A percentile compares a stretch with the other conserved stretches of the same genome.
Evolutionary conservation across 371 early-diverging fungal species (phyloP).

Genomic region (Circinella umbellata): DNA sequence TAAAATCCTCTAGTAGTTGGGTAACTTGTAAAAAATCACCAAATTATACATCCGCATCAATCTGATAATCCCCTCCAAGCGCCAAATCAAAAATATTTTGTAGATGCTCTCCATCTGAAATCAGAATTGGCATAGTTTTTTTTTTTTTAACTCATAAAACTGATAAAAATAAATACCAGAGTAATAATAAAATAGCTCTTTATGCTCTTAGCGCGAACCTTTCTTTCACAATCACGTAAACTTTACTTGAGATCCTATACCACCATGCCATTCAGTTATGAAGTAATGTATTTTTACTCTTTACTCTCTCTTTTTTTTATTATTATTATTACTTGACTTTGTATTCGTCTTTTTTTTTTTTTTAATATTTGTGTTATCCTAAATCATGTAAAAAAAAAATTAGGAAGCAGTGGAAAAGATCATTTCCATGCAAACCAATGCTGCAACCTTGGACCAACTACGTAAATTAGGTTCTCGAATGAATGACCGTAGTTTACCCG

Average conservation of each 20-base stretch:
- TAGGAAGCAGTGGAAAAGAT: conserved; percentile 79
- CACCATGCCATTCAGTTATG: conserved; percentile 20
- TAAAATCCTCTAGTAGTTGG: no score
- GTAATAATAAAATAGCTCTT: neutral
- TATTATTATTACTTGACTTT: neutral
- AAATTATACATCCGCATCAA: no score
- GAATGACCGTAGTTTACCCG: conserved; percentile 73
- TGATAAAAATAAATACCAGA: no score
- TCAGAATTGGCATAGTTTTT: no score
- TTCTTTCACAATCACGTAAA: neutral
- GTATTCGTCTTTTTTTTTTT: neutral
- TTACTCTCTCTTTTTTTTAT: neutral
- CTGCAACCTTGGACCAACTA: conserved; percentile 74
- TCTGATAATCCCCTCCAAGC: no score
- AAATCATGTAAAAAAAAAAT: conserved; percentile 30
- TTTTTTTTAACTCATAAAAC: no score
- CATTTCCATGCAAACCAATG: conserved; percentile 84
- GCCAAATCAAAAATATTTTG: no score
- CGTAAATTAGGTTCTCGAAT: conserved; percentile 72
- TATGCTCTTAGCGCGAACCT: neutral
- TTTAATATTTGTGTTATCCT: neutral
- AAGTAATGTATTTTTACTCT: conserved; percentile 1
- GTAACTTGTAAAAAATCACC: no score
- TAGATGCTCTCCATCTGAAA: no score
- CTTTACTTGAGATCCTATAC: conserved; percentile 9